A percentile compares a stretch with the other conserved stretches of the same genome.
phyloP scores from a whole-genome alignment of 805 yeast species.

The Ogataea ramenticola region DNA sequence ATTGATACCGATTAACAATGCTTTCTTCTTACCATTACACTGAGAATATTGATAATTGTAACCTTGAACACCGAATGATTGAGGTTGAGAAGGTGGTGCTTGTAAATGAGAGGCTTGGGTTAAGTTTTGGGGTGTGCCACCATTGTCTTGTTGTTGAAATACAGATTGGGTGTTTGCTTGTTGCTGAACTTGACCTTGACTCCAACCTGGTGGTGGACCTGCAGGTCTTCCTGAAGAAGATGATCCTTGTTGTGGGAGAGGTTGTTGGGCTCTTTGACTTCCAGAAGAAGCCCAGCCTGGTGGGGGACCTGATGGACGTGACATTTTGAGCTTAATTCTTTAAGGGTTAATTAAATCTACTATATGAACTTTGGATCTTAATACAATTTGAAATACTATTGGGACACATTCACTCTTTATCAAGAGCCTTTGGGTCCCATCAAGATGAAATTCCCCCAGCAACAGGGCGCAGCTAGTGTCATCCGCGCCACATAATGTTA shows the following conservation, averaged over 20 bases:
- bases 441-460: neutral
- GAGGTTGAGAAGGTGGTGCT: constrained; percentile 11
- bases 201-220: constrained; percentile 10
- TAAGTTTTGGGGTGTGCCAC: constrained; percentile 2
- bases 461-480: neutral
- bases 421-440: neutral
- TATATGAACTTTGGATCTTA: too few species aligned
- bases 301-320: constrained; percentile 7
- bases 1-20: constrained; percentile 43
- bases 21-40: constrained; percentile 56
- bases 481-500: too few species aligned
- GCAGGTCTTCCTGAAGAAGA: constrained; percentile 1
- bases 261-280: neutral
- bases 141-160: constrained; percentile 6
- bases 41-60: constrained; percentile 24
- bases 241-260: neutral
- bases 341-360: too few species aligned
- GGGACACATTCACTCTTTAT: too few species aligned
- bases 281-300: constrained; percentile 7
- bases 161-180: constrained; percentile 9
- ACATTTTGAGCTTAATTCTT: too few species aligned
- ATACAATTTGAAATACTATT: too few species aligned
- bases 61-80: constrained; percentile 13
- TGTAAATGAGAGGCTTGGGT: constrained; percentile 4
- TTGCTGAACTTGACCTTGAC: constrained; percentile 5